Evolutionary conservation across 345 rosid genomes (phyloP).

Genomic region (Balakata baccata): DNA sequence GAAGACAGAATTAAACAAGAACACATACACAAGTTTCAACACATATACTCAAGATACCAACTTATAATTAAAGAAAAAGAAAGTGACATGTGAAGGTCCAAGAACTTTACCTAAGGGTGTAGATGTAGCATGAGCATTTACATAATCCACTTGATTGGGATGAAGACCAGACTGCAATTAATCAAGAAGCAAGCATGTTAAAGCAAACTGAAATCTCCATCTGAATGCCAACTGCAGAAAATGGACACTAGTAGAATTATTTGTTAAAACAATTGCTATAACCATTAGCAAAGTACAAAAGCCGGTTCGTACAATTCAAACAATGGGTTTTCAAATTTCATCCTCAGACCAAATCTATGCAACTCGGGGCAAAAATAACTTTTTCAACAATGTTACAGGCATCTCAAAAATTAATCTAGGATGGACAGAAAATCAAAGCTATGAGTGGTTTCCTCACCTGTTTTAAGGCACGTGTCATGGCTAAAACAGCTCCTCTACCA

Average conservation of each 20-base stretch:
- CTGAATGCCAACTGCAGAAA: not conserved
- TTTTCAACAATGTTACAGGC: not conserved
- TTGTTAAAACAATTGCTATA: not conserved
- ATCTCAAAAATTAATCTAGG: constrained; percentile 1
- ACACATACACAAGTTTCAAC: constrained; percentile 2
- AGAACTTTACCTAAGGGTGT: constrained; percentile 71
- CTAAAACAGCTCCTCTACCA: constrained; percentile 91
- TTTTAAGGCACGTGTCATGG: constrained; percentile 73
- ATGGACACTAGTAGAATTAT: constrained; percentile 4
- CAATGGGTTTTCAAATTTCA: constrained; percentile 5
- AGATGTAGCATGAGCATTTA: constrained; percentile 96
- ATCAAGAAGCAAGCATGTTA: constrained; percentile 21
- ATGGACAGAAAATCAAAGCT: constrained; percentile 7
- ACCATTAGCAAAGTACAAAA: constrained; percentile 2
- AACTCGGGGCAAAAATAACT: not conserved
- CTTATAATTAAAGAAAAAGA: constrained; percentile 8
- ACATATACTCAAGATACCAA: constrained; percentile 1
- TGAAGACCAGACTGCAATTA: constrained; percentile 67
- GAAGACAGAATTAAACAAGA: constrained; percentile 16
- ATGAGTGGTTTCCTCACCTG: constrained; percentile 44
- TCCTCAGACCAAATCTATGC: not conserved
- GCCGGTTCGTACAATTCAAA: constrained; percentile 2
- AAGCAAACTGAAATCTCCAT: constrained; percentile 14
- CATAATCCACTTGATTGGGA: constrained; percentile 75
- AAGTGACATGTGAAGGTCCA: constrained; percentile 19